Evolutionary conservation across 345 rosid species (phyloP), one percentile per base, ranked within the genome.

Genomic region (Carallia pectinifolia): DNA sequence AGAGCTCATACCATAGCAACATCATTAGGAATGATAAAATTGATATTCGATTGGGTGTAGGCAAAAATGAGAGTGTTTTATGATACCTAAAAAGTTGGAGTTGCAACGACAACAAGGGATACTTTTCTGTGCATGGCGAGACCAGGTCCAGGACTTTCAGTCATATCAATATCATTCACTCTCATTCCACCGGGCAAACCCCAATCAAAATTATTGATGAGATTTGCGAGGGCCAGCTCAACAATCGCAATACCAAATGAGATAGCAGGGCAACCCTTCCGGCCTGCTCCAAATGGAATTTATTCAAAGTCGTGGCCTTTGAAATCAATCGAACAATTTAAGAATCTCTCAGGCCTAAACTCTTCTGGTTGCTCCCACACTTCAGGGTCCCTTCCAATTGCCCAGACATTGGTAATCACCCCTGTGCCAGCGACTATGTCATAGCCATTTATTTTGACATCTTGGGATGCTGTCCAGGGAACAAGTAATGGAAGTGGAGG

Each of bases 401-500:
- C 69, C 76, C 77, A 78, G 1, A 73, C 79, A 7, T 81, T 84
- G 50, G 30, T 44, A 18, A 76, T 30, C 0, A 68, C 77, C 39
- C 1, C 47, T 10, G 83, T 84, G 58, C 74, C 70, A 3, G 70
- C 78, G 1, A 63, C 37, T 30, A 81, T 69, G 52, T 79, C 74
- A 37, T 71, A 81, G 17, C 78, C 78, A 0, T 64, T 31, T 2
- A 81, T 18, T 9, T 64, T 74, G 63, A 84, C 60, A 18, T 74
- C 77, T 30, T 52, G 55, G 37, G 76, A 61, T 23, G 85, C 54
- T 9, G 53, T 6, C 29, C 82, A 66, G 0, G 82, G 83, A 37
- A 81, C 17, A 6, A 84, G 72, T 27, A 81, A 40, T 0, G 85
- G 87, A 53, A 79, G 6, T 6, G 87, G 83, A 6, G 85, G 84